A percentile compares a stretch with the other conserved stretches of the same genome.
Evolutionary conservation across 768 basidiomycete species (phyloP).

Genomic region (Termitomyces sp.): DNA sequence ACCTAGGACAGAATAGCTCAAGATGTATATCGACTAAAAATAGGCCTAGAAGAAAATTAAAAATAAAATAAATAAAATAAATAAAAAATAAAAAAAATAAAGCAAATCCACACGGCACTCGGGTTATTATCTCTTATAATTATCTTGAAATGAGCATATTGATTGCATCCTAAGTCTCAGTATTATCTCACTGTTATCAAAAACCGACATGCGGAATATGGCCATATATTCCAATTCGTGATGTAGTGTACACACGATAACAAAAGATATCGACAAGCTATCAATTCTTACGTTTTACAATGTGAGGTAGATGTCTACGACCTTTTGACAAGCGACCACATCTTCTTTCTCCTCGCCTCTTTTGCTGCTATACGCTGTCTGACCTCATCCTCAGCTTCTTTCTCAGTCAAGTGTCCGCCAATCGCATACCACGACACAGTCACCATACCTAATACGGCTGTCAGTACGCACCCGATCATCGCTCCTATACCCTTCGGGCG

Average conservation of each 20-base stretch:
- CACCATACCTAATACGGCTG: constrained; percentile 78
- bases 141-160: too few relatives aligned
- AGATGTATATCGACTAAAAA: too few relatives aligned
- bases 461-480: constrained; percentile 73
- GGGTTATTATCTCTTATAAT: too few relatives aligned
- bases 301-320: neutral
- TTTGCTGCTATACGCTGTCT: constrained; percentile 52
- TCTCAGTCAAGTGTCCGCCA: constrained; percentile 69
- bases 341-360: constrained; percentile 28
- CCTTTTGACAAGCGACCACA: constrained; percentile 3
- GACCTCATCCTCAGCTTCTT: constrained; percentile 76
- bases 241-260: neutral
- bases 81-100: too few relatives aligned
- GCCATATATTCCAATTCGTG: too few relatives aligned
- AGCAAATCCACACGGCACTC: too few relatives aligned
- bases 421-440: constrained; percentile 84
- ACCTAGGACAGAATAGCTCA: too few relatives aligned
- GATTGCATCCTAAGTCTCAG: too few relatives aligned
- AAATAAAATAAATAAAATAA: too few relatives aligned
- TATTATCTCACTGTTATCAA: too few relatives aligned
- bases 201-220: too few relatives aligned
- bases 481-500: constrained; percentile 67
- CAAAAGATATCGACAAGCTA: neutral
- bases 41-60: too few relatives aligned
- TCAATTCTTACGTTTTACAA: neutral